Percentiles rank a stretch among this genome's conserved stretches.
Conservation (phyloP, 768 basidiomycete species). For the Pleurotus citrinopileatus region DNA sequence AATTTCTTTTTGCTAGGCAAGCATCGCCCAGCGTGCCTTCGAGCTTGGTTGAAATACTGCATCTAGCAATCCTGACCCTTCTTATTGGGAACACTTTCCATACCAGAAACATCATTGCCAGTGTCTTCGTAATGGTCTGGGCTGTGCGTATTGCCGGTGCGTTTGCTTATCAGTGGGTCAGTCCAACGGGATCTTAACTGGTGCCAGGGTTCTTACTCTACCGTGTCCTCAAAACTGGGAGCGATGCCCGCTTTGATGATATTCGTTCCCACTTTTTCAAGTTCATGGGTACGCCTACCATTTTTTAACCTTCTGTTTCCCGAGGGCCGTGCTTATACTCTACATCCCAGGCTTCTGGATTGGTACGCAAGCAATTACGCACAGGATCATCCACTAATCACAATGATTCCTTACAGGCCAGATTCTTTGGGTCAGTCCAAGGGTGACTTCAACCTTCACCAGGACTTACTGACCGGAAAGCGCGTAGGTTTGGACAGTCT, state of each 20-base stretch:
- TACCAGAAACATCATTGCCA: slow-evolving; percentile 55
- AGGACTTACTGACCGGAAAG: background rate
- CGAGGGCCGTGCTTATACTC: background rate
- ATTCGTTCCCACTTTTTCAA: slow-evolving; percentile 65
- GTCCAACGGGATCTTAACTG: too few species aligned
- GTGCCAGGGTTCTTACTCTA: slow-evolving; percentile 68
- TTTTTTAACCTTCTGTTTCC: too few species aligned
- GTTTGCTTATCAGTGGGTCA: slow-evolving; percentile 6
- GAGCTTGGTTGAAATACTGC: background rate
- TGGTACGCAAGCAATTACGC: slow-evolving; percentile 26
- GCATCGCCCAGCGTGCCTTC: slow-evolving; percentile 1
- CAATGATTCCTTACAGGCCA: slow-evolving; percentile 34
- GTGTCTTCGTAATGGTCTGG: slow-evolving; percentile 67
- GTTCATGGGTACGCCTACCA: slow-evolving; percentile 54
- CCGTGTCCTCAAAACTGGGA: slow-evolving; percentile 67
- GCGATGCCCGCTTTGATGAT: slow-evolving; percentile 65
- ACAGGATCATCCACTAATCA: slow-evolving; percentile 2
- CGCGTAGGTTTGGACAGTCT: slow-evolving; percentile 54
- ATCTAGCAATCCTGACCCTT: slow-evolving; percentile 57
- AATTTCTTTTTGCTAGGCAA: slow-evolving; percentile 66
- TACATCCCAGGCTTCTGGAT: slow-evolving; percentile 48
- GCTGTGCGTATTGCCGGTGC: slow-evolving; percentile 53
- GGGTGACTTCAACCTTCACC: background rate
- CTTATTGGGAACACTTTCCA: slow-evolving; percentile 58
- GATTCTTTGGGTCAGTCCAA: slow-evolving; percentile 51